A percentile compares a stretch with the other conserved stretches of the same genome.
Conservation (phyloP, 495 filamentous ascomycete species). For the Hypoxylon crocopeplum region DNA sequence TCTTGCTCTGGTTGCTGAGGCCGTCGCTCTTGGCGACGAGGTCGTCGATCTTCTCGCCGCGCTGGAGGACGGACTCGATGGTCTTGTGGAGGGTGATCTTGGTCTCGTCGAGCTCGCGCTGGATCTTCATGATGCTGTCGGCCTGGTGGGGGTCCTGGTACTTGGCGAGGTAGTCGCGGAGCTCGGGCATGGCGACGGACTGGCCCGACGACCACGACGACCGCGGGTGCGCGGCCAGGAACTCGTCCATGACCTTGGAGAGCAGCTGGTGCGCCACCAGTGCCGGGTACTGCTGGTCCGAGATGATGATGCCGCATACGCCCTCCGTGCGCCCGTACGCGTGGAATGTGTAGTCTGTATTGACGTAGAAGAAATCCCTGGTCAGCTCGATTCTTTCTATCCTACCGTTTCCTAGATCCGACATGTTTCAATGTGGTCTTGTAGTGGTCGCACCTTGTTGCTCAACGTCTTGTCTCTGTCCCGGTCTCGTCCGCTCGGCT, state of each 20-base stretch:
- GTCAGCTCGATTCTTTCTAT: background rate
- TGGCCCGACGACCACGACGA: slow-evolving; percentile 64
- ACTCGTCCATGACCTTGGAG: slow-evolving; percentile 91
- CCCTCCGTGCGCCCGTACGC: slow-evolving; percentile 88
- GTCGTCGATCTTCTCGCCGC: slow-evolving; percentile 90
- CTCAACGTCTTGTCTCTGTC: slow-evolving; percentile 88
- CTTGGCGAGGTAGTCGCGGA: slow-evolving; percentile 84
- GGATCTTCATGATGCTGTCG: slow-evolving; percentile 92
- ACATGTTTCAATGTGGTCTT: too few species aligned
- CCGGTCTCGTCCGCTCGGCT: slow-evolving; percentile 84
- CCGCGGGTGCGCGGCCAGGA: slow-evolving; percentile 79
- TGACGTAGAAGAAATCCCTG: background rate
- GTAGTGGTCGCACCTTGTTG: slow-evolving; percentile 70
- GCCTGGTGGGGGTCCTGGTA: slow-evolving; percentile 91
- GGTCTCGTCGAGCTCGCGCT: slow-evolving; percentile 96
- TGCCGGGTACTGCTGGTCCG: slow-evolving; percentile 86
- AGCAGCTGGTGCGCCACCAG: slow-evolving; percentile 94
- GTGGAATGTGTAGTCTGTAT: slow-evolving; percentile 80
- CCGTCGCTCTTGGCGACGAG: slow-evolving; percentile 88
- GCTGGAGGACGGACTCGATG: slow-evolving; percentile 87
- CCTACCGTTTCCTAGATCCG: background rate
- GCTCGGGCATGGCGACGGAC: slow-evolving; percentile 66
- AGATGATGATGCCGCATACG: slow-evolving; percentile 86
- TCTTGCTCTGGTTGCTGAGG: slow-evolving; percentile 87
- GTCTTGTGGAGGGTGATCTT: slow-evolving; percentile 98